A percentile compares a stretch with the other conserved stretches of the same genome.
These are phyloP conservation scores for Zoysia japonica DNA, from an alignment of 176 grass and related monocot genomes.

Conservation along the genomic window DNA sequence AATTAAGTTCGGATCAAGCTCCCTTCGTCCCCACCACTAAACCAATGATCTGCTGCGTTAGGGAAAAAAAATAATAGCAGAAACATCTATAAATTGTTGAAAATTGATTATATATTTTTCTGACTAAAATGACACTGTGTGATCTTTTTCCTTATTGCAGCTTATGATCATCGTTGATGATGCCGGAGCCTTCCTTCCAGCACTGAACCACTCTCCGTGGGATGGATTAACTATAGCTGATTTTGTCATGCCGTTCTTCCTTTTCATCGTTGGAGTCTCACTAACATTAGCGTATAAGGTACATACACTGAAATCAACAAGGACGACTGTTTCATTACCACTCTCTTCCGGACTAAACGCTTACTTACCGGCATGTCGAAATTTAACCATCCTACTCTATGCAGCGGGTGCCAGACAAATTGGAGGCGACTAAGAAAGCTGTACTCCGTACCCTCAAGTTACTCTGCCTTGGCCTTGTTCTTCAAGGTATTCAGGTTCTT, in stretches of 20 bases:
- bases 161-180: constrained; percentile 98
- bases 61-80: neutral
- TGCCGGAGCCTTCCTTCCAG: constrained; percentile 66
- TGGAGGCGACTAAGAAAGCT: constrained; percentile 71
- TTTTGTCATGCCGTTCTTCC: constrained; percentile 98
- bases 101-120: neutral
- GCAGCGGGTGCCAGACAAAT: constrained; percentile 68
- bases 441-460: constrained; percentile 74
- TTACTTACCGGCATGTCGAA: neutral
- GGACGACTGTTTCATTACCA: neutral
- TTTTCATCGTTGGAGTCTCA: constrained; percentile 92
- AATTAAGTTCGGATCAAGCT: neutral
- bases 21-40: too few species aligned
- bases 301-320: constrained; percentile 14
- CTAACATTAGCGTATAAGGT: constrained; percentile 87
- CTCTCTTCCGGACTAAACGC: constrained; percentile 28
- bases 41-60: neutral
- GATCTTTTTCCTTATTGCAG: constrained; percentile 47
- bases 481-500: constrained; percentile 67
- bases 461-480: constrained; percentile 75
- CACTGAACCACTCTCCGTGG: constrained; percentile 79
- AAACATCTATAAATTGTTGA: neutral
- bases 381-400: constrained; percentile 3
- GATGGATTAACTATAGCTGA: constrained; percentile 75
- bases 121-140: neutral